Evolutionary conservation across 306 rosid species (phyloP), one percentile per base, ranked within the genome.

Genomic region (Glycyrrhiza uralensis): DNA sequence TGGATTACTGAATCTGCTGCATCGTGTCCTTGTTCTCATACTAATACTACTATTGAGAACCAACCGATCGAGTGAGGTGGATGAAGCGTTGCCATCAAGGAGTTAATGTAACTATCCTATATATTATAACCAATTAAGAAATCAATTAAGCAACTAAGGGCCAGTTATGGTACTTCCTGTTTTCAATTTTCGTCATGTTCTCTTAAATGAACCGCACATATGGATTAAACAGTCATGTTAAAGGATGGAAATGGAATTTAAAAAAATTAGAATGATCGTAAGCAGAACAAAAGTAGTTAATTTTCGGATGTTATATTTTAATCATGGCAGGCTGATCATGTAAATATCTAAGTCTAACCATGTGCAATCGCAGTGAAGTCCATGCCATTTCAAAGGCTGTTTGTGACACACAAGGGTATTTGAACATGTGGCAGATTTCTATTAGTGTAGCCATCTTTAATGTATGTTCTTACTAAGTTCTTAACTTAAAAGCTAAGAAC

Each of bases 1-100:
- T 71, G 47, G 71, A 74, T 82, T 74, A 69, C 64, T 69, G 57
- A 57, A 36, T 30, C 41, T 74, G 67, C 41, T 74, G 67, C 72
- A 39, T 69, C 67, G 63, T n/a, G 66, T 61, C 77, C 76, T 69
- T 42, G 67, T 70, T 69, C 71, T 69, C 64, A 0, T 55, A n/a
- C n/a, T n/a, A n/a, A 35, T 73, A 51, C 75, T 47, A 28, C 62
- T 77, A 68, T 47, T 56, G 35, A 82, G 57, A 75, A 42, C 46
- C 42, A 59, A 45, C 26, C 13, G 12, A 35, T 10, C 6, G 2
- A 70, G 57, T 44, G 63, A 6, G 39, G 80, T 69, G 39, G 81
- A 69, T 56, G 61, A 75, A 10, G 35, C 6, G 56, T 73, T 67
- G 18, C 77, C 38, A 50, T 72, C 79, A 57, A 50, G 66, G 32